Base-by-base conservation (phyloP, 139 green algal species). In the Diplosphaera chodatii region DNA sequence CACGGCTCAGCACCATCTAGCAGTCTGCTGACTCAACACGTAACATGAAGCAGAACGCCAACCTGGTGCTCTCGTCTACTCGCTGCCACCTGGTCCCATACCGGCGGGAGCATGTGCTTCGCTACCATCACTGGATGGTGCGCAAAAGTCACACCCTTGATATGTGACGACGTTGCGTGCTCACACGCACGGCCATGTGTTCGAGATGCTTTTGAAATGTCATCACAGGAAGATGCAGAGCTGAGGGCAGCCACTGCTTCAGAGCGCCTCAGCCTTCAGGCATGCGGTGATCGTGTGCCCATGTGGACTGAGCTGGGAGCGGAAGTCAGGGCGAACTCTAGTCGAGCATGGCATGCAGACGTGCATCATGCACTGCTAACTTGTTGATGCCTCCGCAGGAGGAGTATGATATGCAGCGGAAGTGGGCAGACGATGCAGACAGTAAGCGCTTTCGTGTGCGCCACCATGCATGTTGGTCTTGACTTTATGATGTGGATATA, bases 361-460 rank as follows among this genome's bases (percentile, higher is more conserved):
- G n/a, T n/a, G n/a, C n/a, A n/a, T n/a, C n/a, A n/a, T n/a, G n/a
- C n/a, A n/a, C n/a, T n/a, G n/a, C n/a, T n/a, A n/a, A n/a, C n/a
- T n/a, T n/a, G n/a, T n/a, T n/a, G n/a, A n/a, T n/a, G n/a, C n/a
- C n/a, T n/a, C n/a, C 89, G 56, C 80, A 91, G 40, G 87, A 94
- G 66, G 91, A 96, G 73, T 91, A 92, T 64, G 77, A 75, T 0
- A 96, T 96, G 91, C 89, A 95, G 78, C 34, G 74, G 2, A 77
- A 67, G 20, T 96, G 91, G 91, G 33, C 32, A 30, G 79, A 89
- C 1, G 91, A 96, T 56, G 66, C 76, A 3, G 74, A 92, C 63
- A 96, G 74, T 83, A 40, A 75, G 81, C 32, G 16, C 27, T n/a
- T n/a, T n/a, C n/a, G n/a, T n/a, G n/a, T n/a, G n/a, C n/a, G n/a